Evolutionary conservation across 345 rosid species (phyloP).

Genomic region (Eucalyptus microcorys): DNA sequence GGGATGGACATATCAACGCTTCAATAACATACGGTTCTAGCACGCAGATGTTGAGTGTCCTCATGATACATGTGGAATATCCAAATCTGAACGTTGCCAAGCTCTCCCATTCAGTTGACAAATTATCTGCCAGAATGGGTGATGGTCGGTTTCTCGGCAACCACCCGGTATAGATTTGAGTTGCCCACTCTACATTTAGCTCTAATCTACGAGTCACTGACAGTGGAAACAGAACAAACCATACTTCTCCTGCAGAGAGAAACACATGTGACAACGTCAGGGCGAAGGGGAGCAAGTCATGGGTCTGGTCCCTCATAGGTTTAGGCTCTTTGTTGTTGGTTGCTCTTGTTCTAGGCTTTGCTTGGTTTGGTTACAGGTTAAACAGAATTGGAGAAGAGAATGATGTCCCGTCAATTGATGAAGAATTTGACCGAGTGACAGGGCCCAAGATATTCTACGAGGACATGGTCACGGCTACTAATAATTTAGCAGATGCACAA

Average conservation of each 20-base stretch:
- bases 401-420: neutral
- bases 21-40: neutral
- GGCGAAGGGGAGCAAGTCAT: neutral
- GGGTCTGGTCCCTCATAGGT: neutral
- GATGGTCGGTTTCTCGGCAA: conserved; percentile 7
- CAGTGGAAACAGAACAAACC: neutral
- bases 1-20: neutral
- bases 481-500: neutral
- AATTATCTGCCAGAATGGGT: conserved; percentile 4
- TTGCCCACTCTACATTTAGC: neutral
- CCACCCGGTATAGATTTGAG: neutral
- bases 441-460: neutral
- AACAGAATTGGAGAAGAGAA: neutral
- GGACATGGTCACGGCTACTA: neutral
- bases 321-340: neutral
- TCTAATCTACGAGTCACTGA: neutral
- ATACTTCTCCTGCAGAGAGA: neutral
- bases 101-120: neutral
- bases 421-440: neutral
- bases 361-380: neutral
- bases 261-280: neutral
- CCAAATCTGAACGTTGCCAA: neutral
- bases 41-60: neutral
- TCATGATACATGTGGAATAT: neutral
- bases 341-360: neutral